Evolutionary conservation across 164 flowering plant species (phyloP), one percentile per base, ranked within the genome.

Genomic region (Tinospora cordifolia): DNA sequence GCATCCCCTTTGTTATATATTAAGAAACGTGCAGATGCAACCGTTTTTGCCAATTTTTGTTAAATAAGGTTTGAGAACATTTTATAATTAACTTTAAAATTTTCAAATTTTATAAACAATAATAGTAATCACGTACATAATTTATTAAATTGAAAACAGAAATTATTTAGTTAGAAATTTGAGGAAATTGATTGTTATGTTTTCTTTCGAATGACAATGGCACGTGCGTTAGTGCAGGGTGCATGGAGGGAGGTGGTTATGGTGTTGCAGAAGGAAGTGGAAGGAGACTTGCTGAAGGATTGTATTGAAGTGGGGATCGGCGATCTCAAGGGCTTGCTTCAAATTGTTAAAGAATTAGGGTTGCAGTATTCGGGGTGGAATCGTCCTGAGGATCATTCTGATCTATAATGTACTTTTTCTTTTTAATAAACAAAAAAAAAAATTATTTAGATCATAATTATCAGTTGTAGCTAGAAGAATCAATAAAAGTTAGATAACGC

Each of bases 231-330:
- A 30, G 19, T 46, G 63, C 78, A 90, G 90, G 91, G 89, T 21
- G 74, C 90, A 14, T 64, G 84, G 77, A 82, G 87, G 75, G 87
- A 86, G 63, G 36, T 79, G 69, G 82, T 86, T 77, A 78, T 81
- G 81, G 75, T 71, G 21, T 68, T 88, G 76, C 82, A 83, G 74
- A 73, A 6, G 58, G 92, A 90, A 73, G 80, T 86, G 58, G 75
- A 81, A 72, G 92, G 91, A 19, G 86, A 62, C 0, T 71, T 90
- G 34, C 51, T 90, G 58, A 80, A 68, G 76, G 92, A 88, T 67
- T 86, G 91, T 66, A 79, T 88, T 65, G 89, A 90, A 73, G 39
- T 90, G 72, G 87, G 90, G 36, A 74, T 75, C 40, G 76, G 70
- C 68, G 96, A 90, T 65, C 71, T 87, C 77, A 82, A 82, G 68